phyloP scores from a whole-genome alignment of 2,329 filamentous ascomycete species.

The Spiromastix sp. region DNA sequence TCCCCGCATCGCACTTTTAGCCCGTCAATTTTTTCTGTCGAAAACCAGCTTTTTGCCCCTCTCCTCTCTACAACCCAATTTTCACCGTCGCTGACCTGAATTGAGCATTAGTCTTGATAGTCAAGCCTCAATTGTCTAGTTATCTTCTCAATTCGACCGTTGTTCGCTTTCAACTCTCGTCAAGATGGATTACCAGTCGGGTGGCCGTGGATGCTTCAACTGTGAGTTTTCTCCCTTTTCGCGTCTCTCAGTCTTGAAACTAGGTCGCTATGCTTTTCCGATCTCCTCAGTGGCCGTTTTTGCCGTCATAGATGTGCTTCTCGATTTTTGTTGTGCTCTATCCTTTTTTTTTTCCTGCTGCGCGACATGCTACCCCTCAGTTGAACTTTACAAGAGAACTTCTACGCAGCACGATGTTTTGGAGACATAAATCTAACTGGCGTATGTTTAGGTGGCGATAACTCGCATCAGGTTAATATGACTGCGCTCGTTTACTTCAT shows the following conservation, averaged over 20 bases:
- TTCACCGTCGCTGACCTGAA: no score
- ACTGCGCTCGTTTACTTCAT: slow-evolving; percentile 17
- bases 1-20: slow-evolving; percentile 8
- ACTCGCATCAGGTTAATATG: slow-evolving; percentile 60
- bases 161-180: background rate
- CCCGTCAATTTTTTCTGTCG: no score
- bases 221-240: slow-evolving; percentile 34
- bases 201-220: slow-evolving; percentile 48
- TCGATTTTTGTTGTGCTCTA: background rate
- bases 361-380: no score
- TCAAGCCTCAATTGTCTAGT: no score
- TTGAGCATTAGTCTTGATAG: no score
- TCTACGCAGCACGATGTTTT: no score
- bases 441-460: slow-evolving; percentile 56
- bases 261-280: slow-evolving; percentile 3
- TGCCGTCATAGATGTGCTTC: background rate
- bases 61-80: no score
- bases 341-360: background rate
- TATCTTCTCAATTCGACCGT: slow-evolving; percentile 2
- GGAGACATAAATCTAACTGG: no score
- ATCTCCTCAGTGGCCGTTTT: background rate
- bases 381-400: no score
- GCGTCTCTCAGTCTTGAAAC: no score
- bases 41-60: no score
- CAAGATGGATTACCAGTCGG: slow-evolving; percentile 40